Percentiles rank a stretch among this genome's conserved stretches.
phyloP scores from a whole-genome alignment of 768 basidiomycete species.

The Naganishia antarctica region DNA sequence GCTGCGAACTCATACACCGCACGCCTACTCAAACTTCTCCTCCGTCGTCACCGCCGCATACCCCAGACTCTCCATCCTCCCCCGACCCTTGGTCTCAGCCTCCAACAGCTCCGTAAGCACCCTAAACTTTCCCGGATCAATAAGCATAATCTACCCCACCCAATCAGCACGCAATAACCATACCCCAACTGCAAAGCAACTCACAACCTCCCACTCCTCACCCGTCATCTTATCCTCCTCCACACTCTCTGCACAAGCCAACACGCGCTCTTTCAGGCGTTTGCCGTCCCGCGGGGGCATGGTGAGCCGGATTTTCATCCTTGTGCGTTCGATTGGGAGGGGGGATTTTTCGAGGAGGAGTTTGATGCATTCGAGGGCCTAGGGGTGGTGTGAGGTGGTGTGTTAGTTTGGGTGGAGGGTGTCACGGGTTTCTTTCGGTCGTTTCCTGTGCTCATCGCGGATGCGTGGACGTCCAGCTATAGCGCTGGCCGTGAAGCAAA shows the following conservation, averaged over 20 bases:
- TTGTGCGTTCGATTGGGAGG: conserved; percentile 84
- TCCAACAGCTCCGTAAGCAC: conserved; percentile 82
- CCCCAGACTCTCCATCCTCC: conserved; percentile 66
- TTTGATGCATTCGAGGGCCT: conserved; percentile 87
- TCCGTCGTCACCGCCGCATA: conserved; percentile 31
- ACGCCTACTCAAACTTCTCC: conserved; percentile 27
- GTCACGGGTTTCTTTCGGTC: no score
- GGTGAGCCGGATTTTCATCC: conserved; percentile 82
- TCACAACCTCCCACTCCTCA: conserved; percentile 80
- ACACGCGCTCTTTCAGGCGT: conserved; percentile 64
- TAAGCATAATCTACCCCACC: conserved; percentile 69
- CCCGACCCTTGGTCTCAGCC: conserved; percentile 82
- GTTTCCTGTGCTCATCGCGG: no score
- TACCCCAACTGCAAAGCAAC: conserved; percentile 41
- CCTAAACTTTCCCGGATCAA: conserved; percentile 88
- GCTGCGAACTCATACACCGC: no score
- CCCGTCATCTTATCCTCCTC: conserved; percentile 72
- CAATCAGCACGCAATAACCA: not conserved
- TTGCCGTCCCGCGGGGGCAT: conserved; percentile 68
- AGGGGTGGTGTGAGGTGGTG: not conserved
- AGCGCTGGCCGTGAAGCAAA: no score
- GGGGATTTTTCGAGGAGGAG: conserved; percentile 71
- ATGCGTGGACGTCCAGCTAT: no score
- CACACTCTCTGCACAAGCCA: conserved; percentile 63
- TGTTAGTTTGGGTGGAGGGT: no score